Conservation (phyloP, 2,329 filamentous ascomycete genomes). For the Lizonia empirigonia region DNA sequence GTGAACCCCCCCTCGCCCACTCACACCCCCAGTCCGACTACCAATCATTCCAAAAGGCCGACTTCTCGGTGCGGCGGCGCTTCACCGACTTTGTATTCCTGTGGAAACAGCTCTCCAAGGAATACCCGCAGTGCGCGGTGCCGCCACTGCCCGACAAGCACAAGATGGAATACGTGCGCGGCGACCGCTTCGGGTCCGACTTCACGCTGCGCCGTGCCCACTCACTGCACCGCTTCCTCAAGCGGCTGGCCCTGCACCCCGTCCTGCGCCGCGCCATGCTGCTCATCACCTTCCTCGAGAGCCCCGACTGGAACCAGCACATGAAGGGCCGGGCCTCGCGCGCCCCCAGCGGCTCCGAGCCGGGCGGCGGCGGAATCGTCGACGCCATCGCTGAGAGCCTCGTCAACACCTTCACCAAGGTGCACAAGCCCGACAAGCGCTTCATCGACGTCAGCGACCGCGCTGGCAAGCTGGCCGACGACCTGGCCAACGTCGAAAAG, state of each 20-base stretch:
- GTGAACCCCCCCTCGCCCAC: slow-evolving; percentile 17
- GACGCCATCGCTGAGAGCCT: slow-evolving; percentile 96
- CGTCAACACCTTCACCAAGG: slow-evolving; percentile 95
- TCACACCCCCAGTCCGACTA: slow-evolving; percentile 76
- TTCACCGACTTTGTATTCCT: slow-evolving; percentile 99
- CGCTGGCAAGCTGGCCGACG: slow-evolving; percentile 88
- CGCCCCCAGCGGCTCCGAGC: slow-evolving; percentile 54
- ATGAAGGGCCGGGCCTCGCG: slow-evolving; percentile 81
- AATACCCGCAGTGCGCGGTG: slow-evolving; percentile 90
- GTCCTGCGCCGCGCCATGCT: slow-evolving; percentile 82
- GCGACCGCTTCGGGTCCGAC: slow-evolving; percentile 91
- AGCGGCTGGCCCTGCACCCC: slow-evolving; percentile 84
- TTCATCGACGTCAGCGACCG: slow-evolving; percentile 94
- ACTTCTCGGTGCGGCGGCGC: slow-evolving; percentile 80
- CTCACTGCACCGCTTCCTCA: slow-evolving; percentile 89
- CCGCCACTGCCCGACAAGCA: slow-evolving; percentile 97
- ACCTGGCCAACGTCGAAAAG: slow-evolving; percentile 91
- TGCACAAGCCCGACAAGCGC: slow-evolving; percentile 91
- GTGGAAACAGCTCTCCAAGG: slow-evolving; percentile 84
- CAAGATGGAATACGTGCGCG: slow-evolving; percentile 97
- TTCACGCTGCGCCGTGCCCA: slow-evolving; percentile 88
- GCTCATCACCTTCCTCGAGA: slow-evolving; percentile 89
- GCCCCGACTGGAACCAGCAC: slow-evolving; percentile 92
- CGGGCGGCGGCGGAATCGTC: slow-evolving; percentile 72
- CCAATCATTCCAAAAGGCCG: slow-evolving; percentile 83